Conservation (phyloP, 2,329 filamentous ascomycete genomes). For the Monosporascus cannonballus region DNA sequence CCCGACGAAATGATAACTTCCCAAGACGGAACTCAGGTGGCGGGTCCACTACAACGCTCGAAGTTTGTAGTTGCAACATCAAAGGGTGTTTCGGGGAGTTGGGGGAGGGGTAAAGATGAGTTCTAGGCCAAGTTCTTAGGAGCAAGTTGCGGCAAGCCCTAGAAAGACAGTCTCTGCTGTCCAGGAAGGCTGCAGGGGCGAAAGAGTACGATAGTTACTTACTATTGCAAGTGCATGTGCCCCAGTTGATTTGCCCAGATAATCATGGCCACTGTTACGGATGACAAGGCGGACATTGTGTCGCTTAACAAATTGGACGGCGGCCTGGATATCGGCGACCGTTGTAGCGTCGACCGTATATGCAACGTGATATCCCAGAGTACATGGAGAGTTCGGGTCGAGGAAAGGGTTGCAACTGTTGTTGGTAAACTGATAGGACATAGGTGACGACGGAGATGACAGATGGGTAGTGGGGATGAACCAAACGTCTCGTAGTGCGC, state of each 20-base stretch:
- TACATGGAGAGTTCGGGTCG: conserved; percentile 33
- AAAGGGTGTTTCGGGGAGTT: too few species aligned
- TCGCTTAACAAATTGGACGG: conserved; percentile 24
- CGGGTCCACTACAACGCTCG: conserved; percentile 7
- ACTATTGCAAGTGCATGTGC: conserved; percentile 12
- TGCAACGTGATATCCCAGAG: conserved; percentile 27
- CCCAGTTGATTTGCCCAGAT: conserved; percentile 18
- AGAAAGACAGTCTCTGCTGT: too few species aligned
- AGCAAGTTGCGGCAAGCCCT: too few species aligned
- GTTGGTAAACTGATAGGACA: conserved; percentile 20
- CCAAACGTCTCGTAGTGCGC: conserved; percentile 8
- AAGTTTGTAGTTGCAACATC: too few species aligned
- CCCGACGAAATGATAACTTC: conserved; percentile 50
- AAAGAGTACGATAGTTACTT: too few species aligned
- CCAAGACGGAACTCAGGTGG: conserved; percentile 37
- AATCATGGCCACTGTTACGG: conserved; percentile 38
- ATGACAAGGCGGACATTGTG: conserved; percentile 34
- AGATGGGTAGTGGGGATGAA: conserved; percentile 8
- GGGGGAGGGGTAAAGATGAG: too few species aligned
- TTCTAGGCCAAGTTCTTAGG: too few species aligned
- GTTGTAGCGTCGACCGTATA: conserved; percentile 19
- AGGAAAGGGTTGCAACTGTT: conserved; percentile 33
- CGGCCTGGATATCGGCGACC: conserved; percentile 8
- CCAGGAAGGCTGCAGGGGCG: too few species aligned
- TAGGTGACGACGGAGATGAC: conserved; percentile 6